phyloP scores from a whole-genome alignment of 2,329 filamentous ascomycete genomes.

The Dothideomycetes sp. region DNA sequence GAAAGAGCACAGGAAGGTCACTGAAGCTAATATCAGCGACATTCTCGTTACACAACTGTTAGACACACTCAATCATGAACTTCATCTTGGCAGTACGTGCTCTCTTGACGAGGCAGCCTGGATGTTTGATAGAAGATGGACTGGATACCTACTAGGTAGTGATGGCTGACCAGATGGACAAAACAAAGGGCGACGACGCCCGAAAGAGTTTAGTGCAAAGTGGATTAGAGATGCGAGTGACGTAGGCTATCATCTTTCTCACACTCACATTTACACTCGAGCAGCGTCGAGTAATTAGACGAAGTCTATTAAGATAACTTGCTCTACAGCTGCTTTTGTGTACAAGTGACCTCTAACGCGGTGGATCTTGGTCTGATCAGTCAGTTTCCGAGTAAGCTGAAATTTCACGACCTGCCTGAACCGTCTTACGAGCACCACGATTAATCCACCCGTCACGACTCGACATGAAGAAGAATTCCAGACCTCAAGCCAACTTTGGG shows the following conservation, averaged over 20 bases:
- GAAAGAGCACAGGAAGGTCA: constrained; percentile 61
- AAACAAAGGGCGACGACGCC: constrained; percentile 1
- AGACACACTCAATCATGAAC: constrained; percentile 66
- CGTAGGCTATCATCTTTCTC: no score
- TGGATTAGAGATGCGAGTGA: neutral
- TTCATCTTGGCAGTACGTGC: constrained; percentile 51
- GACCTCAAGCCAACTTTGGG: constrained; percentile 55
- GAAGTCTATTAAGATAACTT: no score
- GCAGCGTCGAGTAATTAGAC: no score
- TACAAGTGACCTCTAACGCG: no score
- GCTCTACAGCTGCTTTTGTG: no score
- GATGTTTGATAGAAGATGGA: neutral
- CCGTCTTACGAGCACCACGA: neutral
- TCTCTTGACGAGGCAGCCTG: neutral
- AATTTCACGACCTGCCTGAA: no score
- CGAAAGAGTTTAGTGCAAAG: constrained; percentile 2
- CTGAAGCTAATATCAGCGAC: constrained; percentile 29
- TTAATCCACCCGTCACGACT: neutral
- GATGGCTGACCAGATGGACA: constrained; percentile 8
- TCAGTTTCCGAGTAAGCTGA: no score
- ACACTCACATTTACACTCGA: no score
- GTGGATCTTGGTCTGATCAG: no score
- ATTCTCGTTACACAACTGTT: no score
- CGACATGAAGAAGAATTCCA: constrained; percentile 45
- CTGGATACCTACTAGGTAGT: neutral